Conservation (phyloP, 2,329 filamentous ascomycete genomes). For the Periconia sp. region DNA sequence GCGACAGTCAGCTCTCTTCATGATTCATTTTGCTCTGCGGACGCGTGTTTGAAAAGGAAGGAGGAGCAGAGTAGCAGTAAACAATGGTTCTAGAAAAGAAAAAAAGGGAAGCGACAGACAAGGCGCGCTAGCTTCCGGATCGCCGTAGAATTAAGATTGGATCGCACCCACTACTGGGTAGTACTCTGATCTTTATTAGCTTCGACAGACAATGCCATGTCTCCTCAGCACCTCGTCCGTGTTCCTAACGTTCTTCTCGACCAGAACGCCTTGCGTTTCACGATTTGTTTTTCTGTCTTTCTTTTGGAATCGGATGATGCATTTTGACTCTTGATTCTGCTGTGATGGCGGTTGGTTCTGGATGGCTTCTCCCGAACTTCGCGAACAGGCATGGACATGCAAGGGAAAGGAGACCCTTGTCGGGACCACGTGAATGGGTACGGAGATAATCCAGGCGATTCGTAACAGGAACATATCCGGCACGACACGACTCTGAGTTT, state of each 20-base stretch:
- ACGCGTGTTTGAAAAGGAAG: not conserved
- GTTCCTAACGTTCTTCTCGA: constrained; percentile 10
- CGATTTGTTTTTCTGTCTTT: constrained; percentile 12
- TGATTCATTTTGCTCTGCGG: too few species aligned
- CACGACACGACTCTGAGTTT: too few species aligned
- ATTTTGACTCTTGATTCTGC: too few species aligned
- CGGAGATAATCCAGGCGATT: too few species aligned
- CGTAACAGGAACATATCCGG: too few species aligned
- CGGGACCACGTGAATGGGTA: constrained; percentile 15
- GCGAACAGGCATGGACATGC: not conserved
- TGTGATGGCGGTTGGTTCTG: too few species aligned
- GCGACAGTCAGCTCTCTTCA: too few species aligned
- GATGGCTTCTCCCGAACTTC: too few species aligned
- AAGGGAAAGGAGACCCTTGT: constrained; percentile 8
- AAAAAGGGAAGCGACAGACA: not conserved
- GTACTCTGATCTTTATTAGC: too few species aligned
- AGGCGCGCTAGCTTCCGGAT: constrained; percentile 15
- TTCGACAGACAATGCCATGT: too few species aligned
- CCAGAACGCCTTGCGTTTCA: constrained; percentile 36
- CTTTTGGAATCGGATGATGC: not conserved
- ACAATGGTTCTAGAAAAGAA: not conserved
- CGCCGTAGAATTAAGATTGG: constrained; percentile 19
- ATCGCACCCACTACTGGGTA: constrained; percentile 22
- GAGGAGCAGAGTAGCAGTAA: not conserved
- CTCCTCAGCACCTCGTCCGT: not conserved